Base-by-base conservation (phyloP, 1,284 basidiomycete species). In the Chalciporus sp. region DNA sequence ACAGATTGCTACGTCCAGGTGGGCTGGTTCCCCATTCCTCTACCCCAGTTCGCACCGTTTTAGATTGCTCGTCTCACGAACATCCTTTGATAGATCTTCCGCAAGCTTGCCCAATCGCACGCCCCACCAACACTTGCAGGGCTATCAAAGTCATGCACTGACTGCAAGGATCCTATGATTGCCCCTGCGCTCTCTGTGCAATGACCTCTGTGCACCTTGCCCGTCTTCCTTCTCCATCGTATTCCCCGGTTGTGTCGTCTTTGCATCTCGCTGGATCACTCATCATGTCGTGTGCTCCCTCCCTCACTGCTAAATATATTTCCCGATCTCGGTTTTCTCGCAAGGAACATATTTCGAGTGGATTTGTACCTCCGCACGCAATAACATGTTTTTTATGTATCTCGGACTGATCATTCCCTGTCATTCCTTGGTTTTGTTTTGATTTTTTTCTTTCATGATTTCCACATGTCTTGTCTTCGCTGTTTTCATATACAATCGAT, bases 1-100 rank as follows among this genome's bases (percentile, higher is more conserved):
- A 79, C 81, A 37, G 87, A 90, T 35, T 84, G 87, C 14, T 92
- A 84, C 61, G 72, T 86, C 42, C 83, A 90, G 79, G 89, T 87
- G 59, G 61, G 78, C 16, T 14, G 7, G 12, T 23, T 37, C 5
- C 44, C 49, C 33, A 5, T 11, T 29, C 28, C 10, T 23, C 6
- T 52, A 14, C n/a, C 11, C 8, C 19, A 7, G 17, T 20, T n/a
- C 4, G 7, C 26, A 29, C 27, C 42, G 19, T 14, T 2, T 41
- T 42, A 0, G 27, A 20, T 19, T 5, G 9, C 2, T 39, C 27
- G n/a, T 14, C 26, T 41, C 16, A 29, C 28, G 7, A 50, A 51
- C 14, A 1, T 28, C 19, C 33, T 33, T 41, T 37, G 29, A 14
- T 23, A 68, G 67, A 68, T 68, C 40, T 68, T 68, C 39, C 67